Base-by-base conservation (phyloP, 306 rosid species). In the Aeschynomene evenia region DNA sequence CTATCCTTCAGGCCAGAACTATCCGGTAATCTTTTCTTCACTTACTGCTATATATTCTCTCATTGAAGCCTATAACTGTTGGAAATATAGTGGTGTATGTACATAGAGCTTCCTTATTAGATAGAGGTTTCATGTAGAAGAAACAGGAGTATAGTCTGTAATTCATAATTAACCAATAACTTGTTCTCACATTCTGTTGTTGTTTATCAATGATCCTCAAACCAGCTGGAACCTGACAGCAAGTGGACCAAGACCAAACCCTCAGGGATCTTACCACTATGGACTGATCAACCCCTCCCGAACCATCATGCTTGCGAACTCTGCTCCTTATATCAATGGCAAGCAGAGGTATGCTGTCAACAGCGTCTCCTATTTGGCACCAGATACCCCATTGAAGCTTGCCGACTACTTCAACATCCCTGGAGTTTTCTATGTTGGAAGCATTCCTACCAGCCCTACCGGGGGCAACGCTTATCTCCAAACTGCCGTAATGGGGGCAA, bases 191-290 rank as follows among this genome's bases (percentile, higher is more conserved):
- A 50, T 24, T 56, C 0, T 61, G 28, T 70, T 61, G 28, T 70
- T 70, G 22, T 56, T 37, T 37, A 9, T 9, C 43, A 18, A 50
- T 75, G 71, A 14, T 14, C 36, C 64, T 63, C 6, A 11, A 68
- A 78, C 62, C 89, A 90, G 98, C 6, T 70, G 91, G 90, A 88
- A 94, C 57, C 83, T 90, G 74, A 87, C 97, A 16, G 98, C 98
- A 11, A 94, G 98, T 58, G 98, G 98, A 23, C 98, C 98, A 16
- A 88, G 98, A 70, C 98, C 98, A 15, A 93, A 93, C 55, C 98
- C 98, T 19, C 98, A 93, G 80, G 98, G 98, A 43, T 93, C 98
- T 13, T 93, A 93, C 85, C 94, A 80, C 79, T 93, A 93, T 55
- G 98, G 98, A 42, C 23, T 86, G 88, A 88, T 94, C 78, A 82